phyloP scores from a whole-genome alignment of 2,329 filamentous ascomycete genomes.

The Hymenoscyphus fructigenus region DNA sequence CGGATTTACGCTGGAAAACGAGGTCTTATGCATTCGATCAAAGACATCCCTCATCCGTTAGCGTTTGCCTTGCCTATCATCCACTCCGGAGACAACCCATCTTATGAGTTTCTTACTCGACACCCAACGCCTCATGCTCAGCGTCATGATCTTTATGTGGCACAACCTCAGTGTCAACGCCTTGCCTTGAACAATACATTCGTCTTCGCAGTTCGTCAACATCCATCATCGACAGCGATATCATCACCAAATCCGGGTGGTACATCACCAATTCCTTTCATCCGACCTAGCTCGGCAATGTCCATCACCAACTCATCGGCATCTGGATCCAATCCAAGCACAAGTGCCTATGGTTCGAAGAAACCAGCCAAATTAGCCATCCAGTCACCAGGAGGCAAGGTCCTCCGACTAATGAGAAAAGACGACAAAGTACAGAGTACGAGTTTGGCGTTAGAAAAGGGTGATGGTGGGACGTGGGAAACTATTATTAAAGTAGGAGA shows the following conservation, averaged over 20 bases:
- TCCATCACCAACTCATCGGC: conserved; percentile 62
- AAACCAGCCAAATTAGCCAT: conserved; percentile 97
- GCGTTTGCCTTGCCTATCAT: conserved; percentile 87
- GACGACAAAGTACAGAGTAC: conserved; percentile 53
- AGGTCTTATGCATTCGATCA: conserved; percentile 95
- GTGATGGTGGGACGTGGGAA: conserved; percentile 78
- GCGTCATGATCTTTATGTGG: conserved; percentile 93
- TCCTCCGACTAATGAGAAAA: conserved; percentile 82
- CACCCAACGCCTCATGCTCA: conserved; percentile 98
- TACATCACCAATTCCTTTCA: conserved; percentile 57
- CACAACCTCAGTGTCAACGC: conserved; percentile 87
- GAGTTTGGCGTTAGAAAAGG: conserved; percentile 52
- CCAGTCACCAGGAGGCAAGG: conserved; percentile 91
- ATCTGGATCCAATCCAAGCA: conserved; percentile 56
- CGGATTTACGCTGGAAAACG: conserved; percentile 93
- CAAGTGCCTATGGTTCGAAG: conserved; percentile 53
- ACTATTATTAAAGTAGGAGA: conserved; percentile 90
- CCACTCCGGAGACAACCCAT: conserved; percentile 88
- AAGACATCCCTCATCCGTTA: conserved; percentile 90
- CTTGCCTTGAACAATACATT: conserved; percentile 96
- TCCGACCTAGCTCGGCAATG: conserved; percentile 61
- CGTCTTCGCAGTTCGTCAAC: conserved; percentile 92
- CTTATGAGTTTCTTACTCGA: conserved; percentile 87
- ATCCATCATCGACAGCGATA: conserved; percentile 63
- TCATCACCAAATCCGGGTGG: conserved; percentile 39